Conservation (phyloP, 169 alveolate genomes). For the Cryptosporidium sp. region DNA sequence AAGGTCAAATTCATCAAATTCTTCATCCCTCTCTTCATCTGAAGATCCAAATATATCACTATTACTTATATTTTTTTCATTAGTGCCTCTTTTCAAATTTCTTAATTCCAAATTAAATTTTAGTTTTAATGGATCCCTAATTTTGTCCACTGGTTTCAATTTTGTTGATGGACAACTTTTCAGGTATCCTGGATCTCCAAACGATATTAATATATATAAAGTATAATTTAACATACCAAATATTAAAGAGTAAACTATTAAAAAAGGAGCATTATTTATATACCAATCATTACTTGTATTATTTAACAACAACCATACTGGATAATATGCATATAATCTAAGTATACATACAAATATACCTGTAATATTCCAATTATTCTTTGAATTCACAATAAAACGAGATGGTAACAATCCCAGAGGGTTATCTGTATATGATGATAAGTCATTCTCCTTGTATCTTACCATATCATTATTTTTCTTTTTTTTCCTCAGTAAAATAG, state of each 20-base stretch:
- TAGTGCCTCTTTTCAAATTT: neutral
- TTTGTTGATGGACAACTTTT: slow-evolving; percentile 59
- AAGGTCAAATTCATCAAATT: slow-evolving; percentile 28
- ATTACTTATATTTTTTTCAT: neutral
- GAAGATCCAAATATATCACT: slow-evolving; percentile 17
- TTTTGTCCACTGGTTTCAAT: slow-evolving; percentile 44
- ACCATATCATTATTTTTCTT: slow-evolving; percentile 42
- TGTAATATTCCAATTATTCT: slow-evolving; percentile 33
- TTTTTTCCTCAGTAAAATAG: neutral
- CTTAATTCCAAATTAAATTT: slow-evolving; percentile 43
- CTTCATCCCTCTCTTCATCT: slow-evolving; percentile 34
- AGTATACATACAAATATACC: slow-evolving; percentile 67
- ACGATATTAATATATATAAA: slow-evolving; percentile 53
- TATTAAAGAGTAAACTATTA: slow-evolving; percentile 12
- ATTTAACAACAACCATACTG: slow-evolving; percentile 64
- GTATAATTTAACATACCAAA: slow-evolving; percentile 45
- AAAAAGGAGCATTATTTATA: slow-evolving; percentile 58
- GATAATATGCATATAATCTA: slow-evolving; percentile 50
- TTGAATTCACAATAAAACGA: slow-evolving; percentile 65
- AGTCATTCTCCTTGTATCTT: slow-evolving; percentile 62
- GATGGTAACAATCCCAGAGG: slow-evolving; percentile 75
- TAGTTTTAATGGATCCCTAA: slow-evolving; percentile 45
- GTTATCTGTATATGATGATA: slow-evolving; percentile 43
- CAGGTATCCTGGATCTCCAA: slow-evolving; percentile 68
- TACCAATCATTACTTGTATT: slow-evolving; percentile 64